A percentile compares a stretch with the other conserved stretches of the same genome.
These are phyloP conservation scores for Cordyceps fumosorosea DNA, from an alignment of 2,329 filamentous ascomycete species.

Conservation along the genomic window DNA sequence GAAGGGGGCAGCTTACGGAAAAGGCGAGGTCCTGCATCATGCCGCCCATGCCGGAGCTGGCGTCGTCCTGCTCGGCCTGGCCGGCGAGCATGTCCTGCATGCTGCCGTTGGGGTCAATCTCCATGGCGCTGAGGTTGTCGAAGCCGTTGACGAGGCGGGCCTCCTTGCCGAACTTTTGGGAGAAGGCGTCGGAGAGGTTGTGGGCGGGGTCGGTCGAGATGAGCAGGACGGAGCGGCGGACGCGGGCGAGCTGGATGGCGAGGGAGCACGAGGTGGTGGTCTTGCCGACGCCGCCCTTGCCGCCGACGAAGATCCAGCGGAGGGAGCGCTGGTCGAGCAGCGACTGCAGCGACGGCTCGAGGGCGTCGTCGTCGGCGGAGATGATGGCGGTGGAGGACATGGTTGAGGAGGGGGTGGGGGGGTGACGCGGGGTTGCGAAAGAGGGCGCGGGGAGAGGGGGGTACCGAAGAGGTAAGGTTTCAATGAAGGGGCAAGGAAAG, in stretches of 20 bases:
- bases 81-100: slow-evolving; percentile 89
- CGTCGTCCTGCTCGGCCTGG: slow-evolving; percentile 56
- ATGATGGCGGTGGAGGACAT: slow-evolving; percentile 36
- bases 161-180: slow-evolving; percentile 99
- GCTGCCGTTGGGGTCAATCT: slow-evolving; percentile 96
- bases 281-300: slow-evolving; percentile 97
- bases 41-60: slow-evolving; percentile 69
- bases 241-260: slow-evolving; percentile 92
- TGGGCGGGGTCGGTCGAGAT: slow-evolving; percentile 98
- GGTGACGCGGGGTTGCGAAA: not conserved
- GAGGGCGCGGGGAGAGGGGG: not conserved
- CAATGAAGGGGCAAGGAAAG: not conserved
- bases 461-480: not conserved
- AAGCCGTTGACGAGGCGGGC: slow-evolving; percentile 88
- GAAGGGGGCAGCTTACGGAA: slow-evolving; percentile 50
- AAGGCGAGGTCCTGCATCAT: slow-evolving; percentile 99
- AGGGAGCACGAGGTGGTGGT: slow-evolving; percentile 99
- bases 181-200: slow-evolving; percentile 96
- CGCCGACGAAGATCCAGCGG: slow-evolving; percentile 98
- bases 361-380: slow-evolving; percentile 55
- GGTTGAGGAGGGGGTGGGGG: slow-evolving; percentile 7
- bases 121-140: slow-evolving; percentile 92
- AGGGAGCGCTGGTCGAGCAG: slow-evolving; percentile 93
- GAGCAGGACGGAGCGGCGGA: slow-evolving; percentile 89
- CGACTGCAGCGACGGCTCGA: slow-evolving; percentile 89